Base-by-base conservation (phyloP, 495 filamentous ascomycete genomes). In the Daldinia decipiens region DNA sequence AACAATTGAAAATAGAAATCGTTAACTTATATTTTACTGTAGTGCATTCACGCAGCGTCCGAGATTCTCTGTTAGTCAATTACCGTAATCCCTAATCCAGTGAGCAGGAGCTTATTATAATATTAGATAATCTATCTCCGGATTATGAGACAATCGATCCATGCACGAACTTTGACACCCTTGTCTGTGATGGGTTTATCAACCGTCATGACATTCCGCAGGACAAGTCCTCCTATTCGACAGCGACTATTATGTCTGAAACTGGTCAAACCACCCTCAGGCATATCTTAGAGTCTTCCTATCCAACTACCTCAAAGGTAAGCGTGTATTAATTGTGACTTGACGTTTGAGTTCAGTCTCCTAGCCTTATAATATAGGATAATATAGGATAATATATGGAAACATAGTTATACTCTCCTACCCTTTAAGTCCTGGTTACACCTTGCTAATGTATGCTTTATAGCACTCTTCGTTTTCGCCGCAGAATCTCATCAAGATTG, bases 171-270 rank as follows among this genome's bases (percentile, higher is more conserved):
- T 93, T 93, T 63, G 89, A 92, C 59, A 65, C 63, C 67, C 85
- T 87, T 70, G 88, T 91, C 38, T 93, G 91, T 72, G 88, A 87
- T 57, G 90, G 90, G 17, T 92, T 89, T 85, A 78, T 82, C 47
- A 82, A 87, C 27, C 85, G 83, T 32, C 86, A 91, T 79, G 89
- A 91, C 71, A 86, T 93, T 65, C 86, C 89, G 4, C 78, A 88
- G 19, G 89, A 92, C 74, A 88, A 89, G 67, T 85, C 87, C 15
- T 83, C 84, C 45, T 83, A 86, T 24, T 88, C 87, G 60, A 84
- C 86, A 7, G 84, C 83, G 27, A 89, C 86, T 2, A 80, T 85
- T 21, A 89, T 90, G 84, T 77, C 74, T 21, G 86, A 91, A 72
- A 84, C 86, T 51, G 85, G 85, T 9, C 83, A 89, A 59, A 81